Percentiles rank a stretch among this genome's conserved stretches.
Conservation (phyloP, 2,329 filamentous ascomycete species). For the Celoporthe dispersa region DNA sequence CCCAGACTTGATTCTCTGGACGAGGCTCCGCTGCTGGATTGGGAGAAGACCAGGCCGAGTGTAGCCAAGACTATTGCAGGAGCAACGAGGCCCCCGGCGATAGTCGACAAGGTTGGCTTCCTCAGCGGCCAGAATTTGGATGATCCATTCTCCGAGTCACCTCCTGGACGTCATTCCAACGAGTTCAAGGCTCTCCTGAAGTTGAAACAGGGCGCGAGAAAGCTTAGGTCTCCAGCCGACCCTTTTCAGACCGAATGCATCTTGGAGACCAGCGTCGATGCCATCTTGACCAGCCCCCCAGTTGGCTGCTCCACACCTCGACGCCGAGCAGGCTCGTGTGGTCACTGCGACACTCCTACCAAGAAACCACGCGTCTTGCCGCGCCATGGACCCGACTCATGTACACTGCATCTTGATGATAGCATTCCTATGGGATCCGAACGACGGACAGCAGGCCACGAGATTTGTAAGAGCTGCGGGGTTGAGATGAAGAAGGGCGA, state of each 20-base stretch:
- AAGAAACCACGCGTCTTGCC: neutral
- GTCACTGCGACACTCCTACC: neutral
- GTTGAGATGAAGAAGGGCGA: neutral
- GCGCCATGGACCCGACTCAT: neutral
- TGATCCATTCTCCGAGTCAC: conserved; percentile 32
- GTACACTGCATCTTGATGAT: neutral
- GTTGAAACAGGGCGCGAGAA: neutral
- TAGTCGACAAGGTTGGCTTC: conserved; percentile 35
- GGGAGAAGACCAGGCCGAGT: conserved; percentile 42
- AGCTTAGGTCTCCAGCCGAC: conserved; percentile 24
- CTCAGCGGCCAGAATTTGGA: conserved; percentile 28
- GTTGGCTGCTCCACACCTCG: conserved; percentile 33
- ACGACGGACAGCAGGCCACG: neutral
- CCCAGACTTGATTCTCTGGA: conserved; percentile 30
- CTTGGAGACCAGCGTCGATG: conserved; percentile 31
- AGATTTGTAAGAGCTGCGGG: conserved; percentile 5
- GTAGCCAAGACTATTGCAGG: conserved; percentile 30
- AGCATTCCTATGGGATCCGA: neutral
- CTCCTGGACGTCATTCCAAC: conserved; percentile 18
- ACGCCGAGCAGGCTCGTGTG: neutral
- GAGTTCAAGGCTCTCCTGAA: conserved; percentile 32
- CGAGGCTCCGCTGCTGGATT: conserved; percentile 42
- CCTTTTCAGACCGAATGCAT: conserved; percentile 42
- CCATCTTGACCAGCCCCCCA: conserved; percentile 31
- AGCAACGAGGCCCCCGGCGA: conserved; percentile 33